These are phyloP conservation scores for Dunaliella sp. DNA, from an alignment of 139 green algal genomes.

Conservation along the genomic window DNA sequence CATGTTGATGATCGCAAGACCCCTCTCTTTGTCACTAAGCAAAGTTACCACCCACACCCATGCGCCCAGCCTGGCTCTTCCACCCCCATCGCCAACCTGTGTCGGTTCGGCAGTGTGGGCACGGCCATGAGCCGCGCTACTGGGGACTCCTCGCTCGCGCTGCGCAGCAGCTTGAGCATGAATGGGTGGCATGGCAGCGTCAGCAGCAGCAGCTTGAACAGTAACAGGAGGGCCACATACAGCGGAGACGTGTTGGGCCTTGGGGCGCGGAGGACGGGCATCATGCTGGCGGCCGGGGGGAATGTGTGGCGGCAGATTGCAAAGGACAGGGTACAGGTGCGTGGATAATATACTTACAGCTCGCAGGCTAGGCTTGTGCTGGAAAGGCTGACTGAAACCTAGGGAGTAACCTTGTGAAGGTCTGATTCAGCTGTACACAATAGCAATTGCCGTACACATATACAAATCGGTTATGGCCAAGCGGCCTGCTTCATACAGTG, in stretches of 20 bases:
- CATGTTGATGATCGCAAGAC: no score
- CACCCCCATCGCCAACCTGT: background rate
- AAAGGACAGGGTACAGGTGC: slow-evolving; percentile 3
- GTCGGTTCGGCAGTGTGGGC: background rate
- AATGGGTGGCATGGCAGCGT: background rate
- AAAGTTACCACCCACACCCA: no score
- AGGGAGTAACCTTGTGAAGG: no score
- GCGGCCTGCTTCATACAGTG: no score
- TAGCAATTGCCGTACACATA: no score
- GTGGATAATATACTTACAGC: background rate
- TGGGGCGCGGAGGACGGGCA: background rate
- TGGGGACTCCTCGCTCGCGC: background rate
- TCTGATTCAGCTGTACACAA: no score
- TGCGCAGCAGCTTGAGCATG: background rate
- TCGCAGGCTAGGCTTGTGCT: no score
- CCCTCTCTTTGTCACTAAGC: no score
- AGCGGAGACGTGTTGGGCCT: background rate
- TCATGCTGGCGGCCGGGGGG: background rate
- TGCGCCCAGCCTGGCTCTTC: no score
- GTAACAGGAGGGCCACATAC: background rate
- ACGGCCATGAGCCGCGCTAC: background rate
- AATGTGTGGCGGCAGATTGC: background rate
- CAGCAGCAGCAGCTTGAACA: background rate
- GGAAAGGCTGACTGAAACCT: no score
- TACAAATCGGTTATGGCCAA: no score